Percentiles rank a stretch among this genome's conserved stretches.
phyloP scores from a whole-genome alignment of 2,329 filamentous ascomycete genomes.

The Alternaria viburni region DNA sequence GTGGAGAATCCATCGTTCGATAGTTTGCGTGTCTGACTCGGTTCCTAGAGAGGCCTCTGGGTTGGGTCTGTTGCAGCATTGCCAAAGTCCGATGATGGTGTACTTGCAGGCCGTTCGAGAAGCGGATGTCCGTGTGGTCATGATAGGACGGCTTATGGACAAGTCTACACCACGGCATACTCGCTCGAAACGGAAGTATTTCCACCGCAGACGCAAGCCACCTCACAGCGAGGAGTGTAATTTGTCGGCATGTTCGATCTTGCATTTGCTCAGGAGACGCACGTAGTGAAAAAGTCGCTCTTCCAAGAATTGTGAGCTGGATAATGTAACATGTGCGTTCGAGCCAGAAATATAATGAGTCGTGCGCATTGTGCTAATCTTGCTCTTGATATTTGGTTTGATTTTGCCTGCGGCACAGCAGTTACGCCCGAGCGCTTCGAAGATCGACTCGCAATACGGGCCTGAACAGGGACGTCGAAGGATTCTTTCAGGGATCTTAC shows the following conservation, averaged over 20 bases:
- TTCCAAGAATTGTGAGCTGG: not conserved
- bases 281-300: not conserved
- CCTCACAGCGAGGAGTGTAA: slow-evolving; percentile 5
- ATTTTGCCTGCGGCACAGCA: slow-evolving; percentile 3
- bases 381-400: not conserved
- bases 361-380: not conserved
- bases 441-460: slow-evolving; percentile 6
- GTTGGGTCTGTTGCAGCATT: not conserved
- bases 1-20: not conserved
- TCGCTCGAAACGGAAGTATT: not conserved
- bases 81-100: not conserved
- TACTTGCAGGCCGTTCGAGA: slow-evolving; percentile 6
- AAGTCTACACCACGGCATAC: not conserved
- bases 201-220: slow-evolving; percentile 11
- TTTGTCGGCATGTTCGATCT: slow-evolving; percentile 5
- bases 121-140: not conserved
- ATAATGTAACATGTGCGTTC: not conserved
- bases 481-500: slow-evolving; percentile 15
- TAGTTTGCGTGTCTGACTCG: not conserved
- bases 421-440: slow-evolving; percentile 15
- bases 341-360: not conserved
- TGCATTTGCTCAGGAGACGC: not conserved
- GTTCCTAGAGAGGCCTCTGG: slow-evolving; percentile 5
- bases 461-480: slow-evolving; percentile 9
- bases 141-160: slow-evolving; percentile 4